Base-by-base conservation (phyloP, 441 rosid species). In the Mallotus japonicus region DNA sequence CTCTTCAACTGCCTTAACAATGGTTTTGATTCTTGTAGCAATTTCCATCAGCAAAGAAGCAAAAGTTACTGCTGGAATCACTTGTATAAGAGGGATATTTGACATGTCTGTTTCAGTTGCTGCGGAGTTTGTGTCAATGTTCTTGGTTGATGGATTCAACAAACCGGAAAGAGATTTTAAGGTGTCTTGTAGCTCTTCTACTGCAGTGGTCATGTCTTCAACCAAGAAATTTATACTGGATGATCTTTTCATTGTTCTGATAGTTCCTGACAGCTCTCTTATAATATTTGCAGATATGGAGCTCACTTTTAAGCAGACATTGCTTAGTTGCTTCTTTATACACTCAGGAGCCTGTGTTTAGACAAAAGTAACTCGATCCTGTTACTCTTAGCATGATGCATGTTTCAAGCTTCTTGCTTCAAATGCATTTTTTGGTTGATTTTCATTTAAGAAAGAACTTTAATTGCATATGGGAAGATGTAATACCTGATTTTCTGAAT, bases 401-500 rank as follows among this genome's bases (percentile, higher is more conserved):
- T 44, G 28, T 37, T 17, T 14, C 28, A 28, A 46, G 46, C 49
- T 12, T 13, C 42, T 47, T 14, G 40, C 40, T 37, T 4, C 6
- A 37, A 6, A 37, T 6, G 40, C 40, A 4, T 37, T 37, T 37
- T 6, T 37, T 5, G 40, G 40, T 37, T 37, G 40, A 37, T 37
- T 37, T 37, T 37, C 7, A 17, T 0, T 70, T 61, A 9, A 42
- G 40, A 47, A 15, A 54, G 70, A 12, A 7, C 0, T 16, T 28
- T 17, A 13, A 28, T 19, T 44, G 32, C 32, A 28, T 28, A 68
- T 34, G 61, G 20, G 58, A 57, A 12, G 8, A 4, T 20, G 24
- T 6, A 37, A 28, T 28, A 86, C 90, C 89, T 85, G 87, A 61
- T 69, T 71, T 58, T 83, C 85, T 32, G 87, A 75, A 71, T 69